Percentiles rank a stretch among this genome's conserved stretches.
Conservation (phyloP, 2,329 filamentous ascomycete species). For the Orbilia oligospora region DNA sequence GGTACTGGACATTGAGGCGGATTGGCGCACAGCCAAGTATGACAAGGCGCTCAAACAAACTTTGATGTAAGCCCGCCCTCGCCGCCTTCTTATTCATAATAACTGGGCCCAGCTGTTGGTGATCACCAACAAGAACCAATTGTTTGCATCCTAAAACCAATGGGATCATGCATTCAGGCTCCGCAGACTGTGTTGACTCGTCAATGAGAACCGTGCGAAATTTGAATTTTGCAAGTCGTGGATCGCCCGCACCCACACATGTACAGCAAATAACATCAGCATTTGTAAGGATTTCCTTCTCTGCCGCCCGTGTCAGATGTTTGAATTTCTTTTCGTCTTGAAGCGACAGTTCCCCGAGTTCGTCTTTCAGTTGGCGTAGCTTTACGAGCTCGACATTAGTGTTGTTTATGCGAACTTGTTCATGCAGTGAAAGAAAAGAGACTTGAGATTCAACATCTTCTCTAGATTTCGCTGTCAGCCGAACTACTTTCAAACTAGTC, state of each 20-base stretch:
- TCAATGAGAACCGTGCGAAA: conserved; percentile 98
- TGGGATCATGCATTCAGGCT: conserved; percentile 99
- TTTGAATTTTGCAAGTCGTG: conserved; percentile 94
- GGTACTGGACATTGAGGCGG: conserved; percentile 95
- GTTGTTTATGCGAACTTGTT: conserved; percentile 97
- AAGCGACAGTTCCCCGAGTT: conserved; percentile 90
- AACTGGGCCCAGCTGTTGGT: conserved; percentile 96
- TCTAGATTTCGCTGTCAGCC: conserved; percentile 97
- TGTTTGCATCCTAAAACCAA: conserved; percentile 98
- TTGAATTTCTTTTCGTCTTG: conserved; percentile 99
- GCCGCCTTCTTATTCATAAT: conserved; percentile 99
- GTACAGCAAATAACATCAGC: conserved; percentile 99
- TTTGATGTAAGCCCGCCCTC: conserved; percentile 96
- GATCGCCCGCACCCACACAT: conserved; percentile 96
- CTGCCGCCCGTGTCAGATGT: conserved; percentile 90
- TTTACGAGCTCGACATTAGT: conserved; percentile 94
- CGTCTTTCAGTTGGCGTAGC: conserved; percentile 90
- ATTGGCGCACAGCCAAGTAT: conserved; percentile 92
- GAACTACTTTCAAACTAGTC: conserved; percentile 95
- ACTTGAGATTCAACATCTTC: conserved; percentile 99
- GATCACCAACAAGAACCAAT: conserved; percentile 97
- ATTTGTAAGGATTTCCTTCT: conserved; percentile 93
- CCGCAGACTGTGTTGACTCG: conserved; percentile 97
- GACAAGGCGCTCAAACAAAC: conserved; percentile 96
- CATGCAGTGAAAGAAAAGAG: conserved; percentile 92